Evolutionary conservation across 2,329 filamentous ascomycete genomes (phyloP).

Genomic region (Alternaria novae-zelandiae): DNA sequence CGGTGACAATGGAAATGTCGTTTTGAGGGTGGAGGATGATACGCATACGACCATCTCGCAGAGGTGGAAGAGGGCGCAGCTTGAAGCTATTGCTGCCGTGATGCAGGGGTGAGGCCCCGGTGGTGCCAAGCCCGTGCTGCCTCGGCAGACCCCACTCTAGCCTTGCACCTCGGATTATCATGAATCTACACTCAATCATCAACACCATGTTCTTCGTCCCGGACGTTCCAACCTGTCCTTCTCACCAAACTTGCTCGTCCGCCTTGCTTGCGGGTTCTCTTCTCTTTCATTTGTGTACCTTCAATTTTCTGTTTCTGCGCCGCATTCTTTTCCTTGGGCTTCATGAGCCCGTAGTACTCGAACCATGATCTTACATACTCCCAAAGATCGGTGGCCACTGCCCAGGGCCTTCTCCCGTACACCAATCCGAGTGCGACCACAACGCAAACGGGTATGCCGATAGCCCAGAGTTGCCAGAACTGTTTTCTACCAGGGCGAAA

Average conservation of each 20-base stretch:
- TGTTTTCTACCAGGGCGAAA: slow-evolving; percentile 18
- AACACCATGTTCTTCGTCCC: background rate
- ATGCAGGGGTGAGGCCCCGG: background rate
- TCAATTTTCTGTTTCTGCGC: background rate
- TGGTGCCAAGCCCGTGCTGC: background rate
- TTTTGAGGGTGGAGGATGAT: slow-evolving; percentile 42
- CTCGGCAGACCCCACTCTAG: background rate
- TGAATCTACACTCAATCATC: background rate
- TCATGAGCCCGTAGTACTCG: background rate
- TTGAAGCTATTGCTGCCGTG: slow-evolving; percentile 14
- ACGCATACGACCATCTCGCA: slow-evolving; percentile 39
- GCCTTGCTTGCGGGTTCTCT: no score
- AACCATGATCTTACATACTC: background rate
- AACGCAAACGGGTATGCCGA: slow-evolving; percentile 16
- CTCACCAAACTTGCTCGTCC: background rate
- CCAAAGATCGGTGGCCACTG: background rate
- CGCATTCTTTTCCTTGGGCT: background rate
- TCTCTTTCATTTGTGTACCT: no score
- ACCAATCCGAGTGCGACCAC: background rate
- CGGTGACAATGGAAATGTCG: slow-evolving; percentile 23
- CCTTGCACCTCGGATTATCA: background rate
- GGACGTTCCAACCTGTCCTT: background rate
- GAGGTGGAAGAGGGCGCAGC: slow-evolving; percentile 24
- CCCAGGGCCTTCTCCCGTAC: slow-evolving; percentile 1
- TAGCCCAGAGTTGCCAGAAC: slow-evolving; percentile 33